Conservation (phyloP, 352 stramenopile genomes). For the Phytophthora multivora region DNA sequence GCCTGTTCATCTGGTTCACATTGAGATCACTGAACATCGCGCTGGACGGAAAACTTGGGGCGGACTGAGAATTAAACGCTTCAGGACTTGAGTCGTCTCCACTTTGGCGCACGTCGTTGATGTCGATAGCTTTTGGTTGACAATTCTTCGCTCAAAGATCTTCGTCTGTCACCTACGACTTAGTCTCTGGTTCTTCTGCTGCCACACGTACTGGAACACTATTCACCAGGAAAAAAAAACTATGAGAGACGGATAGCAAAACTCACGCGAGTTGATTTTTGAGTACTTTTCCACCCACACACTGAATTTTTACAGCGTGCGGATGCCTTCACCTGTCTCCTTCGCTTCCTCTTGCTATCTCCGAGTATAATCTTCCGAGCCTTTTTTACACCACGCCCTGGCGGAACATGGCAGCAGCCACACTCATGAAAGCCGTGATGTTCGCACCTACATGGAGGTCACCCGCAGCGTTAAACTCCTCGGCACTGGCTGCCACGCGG, state of each 20-base stretch:
- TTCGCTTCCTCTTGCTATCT: conserved; percentile 5
- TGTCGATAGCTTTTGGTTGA: background rate
- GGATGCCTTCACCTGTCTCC: conserved; percentile 2
- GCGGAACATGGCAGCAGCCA: conserved; percentile 97
- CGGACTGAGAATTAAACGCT: conserved; percentile 13
- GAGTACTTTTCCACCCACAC: conserved; percentile 12
- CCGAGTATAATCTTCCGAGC: conserved; percentile 7
- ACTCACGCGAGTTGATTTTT: conserved; percentile 28
- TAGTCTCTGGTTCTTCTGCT: conserved; percentile 7
- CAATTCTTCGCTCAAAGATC: background rate
- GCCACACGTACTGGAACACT: background rate
- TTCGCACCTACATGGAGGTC: conserved; percentile 92
- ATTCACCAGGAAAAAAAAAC: conserved; percentile 9
- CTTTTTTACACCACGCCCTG: conserved; percentile 94
- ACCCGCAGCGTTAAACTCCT: conserved; percentile 78
- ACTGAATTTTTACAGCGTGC: conserved; percentile 7
- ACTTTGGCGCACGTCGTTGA: conserved; percentile 5
- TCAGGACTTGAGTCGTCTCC: background rate
- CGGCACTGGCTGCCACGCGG: conserved; percentile 65
- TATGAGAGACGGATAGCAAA: conserved; percentile 13
- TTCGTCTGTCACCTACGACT: background rate
- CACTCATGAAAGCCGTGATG: conserved; percentile 97
- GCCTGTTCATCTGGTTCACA: conserved; percentile 11
- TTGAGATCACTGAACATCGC: conserved; percentile 4
- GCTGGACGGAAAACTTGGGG: conserved; percentile 9